Conservation (phyloP, 2,329 filamentous ascomycete species). For the Penicillium sumatraense region DNA sequence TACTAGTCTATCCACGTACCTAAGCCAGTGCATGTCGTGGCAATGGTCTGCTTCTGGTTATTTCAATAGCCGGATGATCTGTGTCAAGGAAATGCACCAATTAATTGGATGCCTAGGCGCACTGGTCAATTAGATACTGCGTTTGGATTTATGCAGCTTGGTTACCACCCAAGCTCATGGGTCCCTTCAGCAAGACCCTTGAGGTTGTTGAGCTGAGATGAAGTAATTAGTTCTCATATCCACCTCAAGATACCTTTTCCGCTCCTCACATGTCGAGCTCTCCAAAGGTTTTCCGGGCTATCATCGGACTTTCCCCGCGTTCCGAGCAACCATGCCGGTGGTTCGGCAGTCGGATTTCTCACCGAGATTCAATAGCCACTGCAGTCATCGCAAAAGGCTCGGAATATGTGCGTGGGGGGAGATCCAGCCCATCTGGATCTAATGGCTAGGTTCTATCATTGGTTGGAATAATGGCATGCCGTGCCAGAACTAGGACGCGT, state of each 20-base stretch:
- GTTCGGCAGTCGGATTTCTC: constrained; percentile 35
- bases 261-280: background rate
- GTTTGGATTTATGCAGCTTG: too few relatives aligned
- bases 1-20: too few relatives aligned
- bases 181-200: too few relatives aligned
- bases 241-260: background rate
- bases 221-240: background rate
- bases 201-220: too few relatives aligned
- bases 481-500: constrained; percentile 12
- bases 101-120: too few relatives aligned
- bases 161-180: too few relatives aligned
- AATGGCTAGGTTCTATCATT: constrained; percentile 7
- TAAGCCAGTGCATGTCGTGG: too few relatives aligned
- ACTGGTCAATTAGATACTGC: too few relatives aligned
- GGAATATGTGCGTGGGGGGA: constrained; percentile 33
- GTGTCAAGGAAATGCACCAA: too few relatives aligned
- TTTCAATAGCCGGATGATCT: too few relatives aligned
- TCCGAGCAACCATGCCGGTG: constrained; percentile 4
- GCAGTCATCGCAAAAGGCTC: constrained; percentile 13
- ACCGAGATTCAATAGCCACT: constrained; percentile 20
- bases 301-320: constrained; percentile 39
- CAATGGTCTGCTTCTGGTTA: too few relatives aligned
- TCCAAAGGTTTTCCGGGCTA: background rate
- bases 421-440: background rate
- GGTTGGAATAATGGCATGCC: constrained; percentile 1